A percentile compares a stretch with the other conserved stretches of the same genome.
Conservation (phyloP, 768 basidiomycete genomes). For the Collybia sordida region DNA sequence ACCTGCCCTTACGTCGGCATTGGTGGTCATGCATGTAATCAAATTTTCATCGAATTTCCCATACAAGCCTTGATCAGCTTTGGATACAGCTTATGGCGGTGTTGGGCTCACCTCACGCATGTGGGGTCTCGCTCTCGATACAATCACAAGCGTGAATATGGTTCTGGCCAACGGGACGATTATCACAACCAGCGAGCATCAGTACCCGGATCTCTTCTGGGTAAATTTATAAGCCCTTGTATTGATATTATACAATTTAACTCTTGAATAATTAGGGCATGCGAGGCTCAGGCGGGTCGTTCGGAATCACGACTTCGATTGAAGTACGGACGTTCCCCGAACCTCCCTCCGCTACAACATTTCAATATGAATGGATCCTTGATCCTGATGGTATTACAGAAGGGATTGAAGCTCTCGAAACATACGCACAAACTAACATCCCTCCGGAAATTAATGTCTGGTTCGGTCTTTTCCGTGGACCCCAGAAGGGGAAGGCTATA, state of each 20-base stretch:
- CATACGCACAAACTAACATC: constrained; percentile 27
- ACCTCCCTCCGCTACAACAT: constrained; percentile 15
- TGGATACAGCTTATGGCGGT: constrained; percentile 41
- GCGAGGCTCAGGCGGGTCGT: too few relatives aligned
- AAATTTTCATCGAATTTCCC: background rate
- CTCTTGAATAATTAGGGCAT: constrained; percentile 10
- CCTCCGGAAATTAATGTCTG: constrained; percentile 34
- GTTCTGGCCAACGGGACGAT: constrained; percentile 47
- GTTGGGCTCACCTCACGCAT: constrained; percentile 47
- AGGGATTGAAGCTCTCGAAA: too few relatives aligned
- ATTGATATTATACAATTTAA: constrained; percentile 22
- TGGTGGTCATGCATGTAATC: constrained; percentile 49
- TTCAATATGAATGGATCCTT: constrained; percentile 36
- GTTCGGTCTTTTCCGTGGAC: constrained; percentile 22
- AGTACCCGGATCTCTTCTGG: constrained; percentile 52
- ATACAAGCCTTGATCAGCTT: background rate
- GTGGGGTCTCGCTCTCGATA: constrained; percentile 53
- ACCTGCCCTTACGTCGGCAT: too few relatives aligned
- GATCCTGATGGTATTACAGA: constrained; percentile 25
- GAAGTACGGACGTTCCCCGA: constrained; percentile 16
- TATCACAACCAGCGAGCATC: constrained; percentile 31
- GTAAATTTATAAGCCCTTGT: constrained; percentile 22
- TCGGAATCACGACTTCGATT: constrained; percentile 16
- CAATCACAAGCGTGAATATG: constrained; percentile 35
- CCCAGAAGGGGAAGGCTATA: constrained; percentile 26